These are phyloP conservation scores for Rosa rugosa DNA, from an alignment of 306 rosid species.

Conservation along the genomic window DNA sequence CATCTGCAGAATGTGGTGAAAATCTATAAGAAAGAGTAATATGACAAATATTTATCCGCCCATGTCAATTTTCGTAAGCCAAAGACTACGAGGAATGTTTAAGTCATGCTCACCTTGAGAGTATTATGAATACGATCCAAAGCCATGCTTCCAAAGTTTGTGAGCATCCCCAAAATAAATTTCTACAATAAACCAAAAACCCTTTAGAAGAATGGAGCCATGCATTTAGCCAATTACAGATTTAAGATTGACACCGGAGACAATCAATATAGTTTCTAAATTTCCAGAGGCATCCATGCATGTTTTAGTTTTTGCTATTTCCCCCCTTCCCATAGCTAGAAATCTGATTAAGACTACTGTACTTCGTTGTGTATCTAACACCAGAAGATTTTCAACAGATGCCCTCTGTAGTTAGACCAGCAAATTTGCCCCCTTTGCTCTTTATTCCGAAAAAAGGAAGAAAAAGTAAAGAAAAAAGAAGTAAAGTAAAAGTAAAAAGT, in stretches of 20 bases:
- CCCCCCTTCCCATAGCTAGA: not conserved
- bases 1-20: conserved; percentile 52
- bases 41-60: not conserved
- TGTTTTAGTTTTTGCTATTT: not conserved
- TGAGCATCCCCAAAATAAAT: conserved; percentile 94
- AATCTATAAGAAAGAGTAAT: not conserved
- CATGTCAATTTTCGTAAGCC: conserved; percentile 11
- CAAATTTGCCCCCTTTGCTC: not conserved
- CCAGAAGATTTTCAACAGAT: not conserved
- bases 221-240: not conserved
- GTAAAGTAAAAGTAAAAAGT: not conserved
- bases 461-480: not conserved
- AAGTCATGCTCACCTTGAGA: conserved; percentile 69
- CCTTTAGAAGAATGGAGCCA: conserved; percentile 17
- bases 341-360: not conserved
- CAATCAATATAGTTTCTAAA: not conserved
- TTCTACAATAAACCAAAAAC: conserved; percentile 52
- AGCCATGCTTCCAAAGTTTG: conserved; percentile 92
- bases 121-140: conserved; percentile 92
- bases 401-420: not conserved
- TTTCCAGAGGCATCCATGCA: not conserved
- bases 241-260: not conserved
- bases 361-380: not conserved
- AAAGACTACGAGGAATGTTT: not conserved
- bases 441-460: not conserved